A percentile compares a stretch with the other conserved stretches of the same genome.
These are phyloP conservation scores for Rubia balearica DNA, from an alignment of 305 asterid genomes.

Conservation along the genomic window DNA sequence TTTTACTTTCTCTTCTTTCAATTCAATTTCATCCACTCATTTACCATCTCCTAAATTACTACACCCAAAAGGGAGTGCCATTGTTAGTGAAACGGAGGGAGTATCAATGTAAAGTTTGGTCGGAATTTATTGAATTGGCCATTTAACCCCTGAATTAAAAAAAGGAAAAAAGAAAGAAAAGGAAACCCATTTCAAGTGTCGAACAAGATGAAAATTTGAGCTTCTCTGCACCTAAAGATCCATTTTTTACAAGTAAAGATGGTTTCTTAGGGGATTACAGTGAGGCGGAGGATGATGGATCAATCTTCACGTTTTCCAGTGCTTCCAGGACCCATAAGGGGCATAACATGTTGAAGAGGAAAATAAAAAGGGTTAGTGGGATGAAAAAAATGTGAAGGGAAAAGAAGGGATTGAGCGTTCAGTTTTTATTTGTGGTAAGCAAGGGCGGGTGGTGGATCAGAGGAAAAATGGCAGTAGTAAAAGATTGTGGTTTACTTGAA, in stretches of 20 bases:
- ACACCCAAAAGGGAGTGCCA: too few relatives aligned
- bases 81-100: too few relatives aligned
- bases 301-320: constrained; percentile 64
- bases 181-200: constrained; percentile 31
- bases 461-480: constrained; percentile 24
- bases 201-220: constrained; percentile 18
- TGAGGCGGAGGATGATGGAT: constrained; percentile 22
- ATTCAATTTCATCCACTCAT: too few relatives aligned
- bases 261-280: constrained; percentile 18
- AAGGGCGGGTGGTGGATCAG: constrained; percentile 34
- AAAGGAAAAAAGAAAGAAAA: too few relatives aligned
- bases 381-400: constrained; percentile 33
- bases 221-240: constrained; percentile 19
- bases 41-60: too few relatives aligned
- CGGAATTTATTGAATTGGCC: too few relatives aligned
- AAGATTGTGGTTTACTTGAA: constrained; percentile 44
- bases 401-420: constrained; percentile 28
- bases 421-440: constrained; percentile 20
- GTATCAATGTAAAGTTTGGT: too few relatives aligned
- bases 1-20: too few relatives aligned
- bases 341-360: constrained; percentile 30
- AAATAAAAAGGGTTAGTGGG: too few relatives aligned
- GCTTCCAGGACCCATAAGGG: constrained; percentile 20
- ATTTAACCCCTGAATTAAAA: too few relatives aligned
- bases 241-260: constrained; percentile 17